Evolutionary conservation across 805 yeast genomes (phyloP).

Genomic region (Starmerella etchellsii): DNA sequence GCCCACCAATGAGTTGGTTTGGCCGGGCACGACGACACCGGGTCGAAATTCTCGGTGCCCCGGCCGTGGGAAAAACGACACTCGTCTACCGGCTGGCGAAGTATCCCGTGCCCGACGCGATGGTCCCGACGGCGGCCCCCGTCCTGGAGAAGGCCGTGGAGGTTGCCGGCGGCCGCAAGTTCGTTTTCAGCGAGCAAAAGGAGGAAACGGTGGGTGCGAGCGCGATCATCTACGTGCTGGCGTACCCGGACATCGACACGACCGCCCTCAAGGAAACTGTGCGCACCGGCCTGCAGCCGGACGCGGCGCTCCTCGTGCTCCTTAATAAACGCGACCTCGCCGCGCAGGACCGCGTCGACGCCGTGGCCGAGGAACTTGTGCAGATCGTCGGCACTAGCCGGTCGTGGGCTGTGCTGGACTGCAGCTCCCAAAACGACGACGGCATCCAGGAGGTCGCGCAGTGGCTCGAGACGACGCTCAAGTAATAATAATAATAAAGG

Average conservation of each 20-base stretch:
- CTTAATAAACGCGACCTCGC: slow-evolving; percentile 12
- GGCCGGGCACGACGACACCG: slow-evolving; percentile 8
- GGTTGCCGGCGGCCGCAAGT: slow-evolving; percentile 5
- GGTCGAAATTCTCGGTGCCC: slow-evolving; percentile 11
- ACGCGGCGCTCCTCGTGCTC: slow-evolving; percentile 12
- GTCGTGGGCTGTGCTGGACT: slow-evolving; percentile 14
- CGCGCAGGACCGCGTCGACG: slow-evolving; percentile 23
- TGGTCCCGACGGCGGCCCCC: slow-evolving; percentile 16
- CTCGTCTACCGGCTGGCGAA: slow-evolving; percentile 13
- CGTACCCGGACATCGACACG: not conserved
- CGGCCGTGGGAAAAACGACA: slow-evolving; percentile 14
- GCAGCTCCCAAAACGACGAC: slow-evolving; percentile 5
- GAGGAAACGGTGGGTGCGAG: slow-evolving; percentile 7
- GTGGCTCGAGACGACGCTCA: slow-evolving; percentile 13
- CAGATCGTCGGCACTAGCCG: slow-evolving; percentile 11
- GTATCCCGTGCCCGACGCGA: slow-evolving; percentile 15
- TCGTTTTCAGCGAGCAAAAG: slow-evolving; percentile 15
- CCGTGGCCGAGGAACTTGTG: slow-evolving; percentile 25
- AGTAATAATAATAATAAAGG: not conserved
- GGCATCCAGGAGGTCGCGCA: slow-evolving; percentile 3
- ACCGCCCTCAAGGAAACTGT: not conserved
- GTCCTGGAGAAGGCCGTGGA: slow-evolving; percentile 11
- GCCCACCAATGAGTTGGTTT: slow-evolving; percentile 14
- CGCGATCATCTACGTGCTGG: slow-evolving; percentile 12
- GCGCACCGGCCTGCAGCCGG: not conserved